These are phyloP conservation scores for Metschnikowia noctiluminum DNA, from an alignment of 805 yeast species.

Conservation along the genomic window DNA sequence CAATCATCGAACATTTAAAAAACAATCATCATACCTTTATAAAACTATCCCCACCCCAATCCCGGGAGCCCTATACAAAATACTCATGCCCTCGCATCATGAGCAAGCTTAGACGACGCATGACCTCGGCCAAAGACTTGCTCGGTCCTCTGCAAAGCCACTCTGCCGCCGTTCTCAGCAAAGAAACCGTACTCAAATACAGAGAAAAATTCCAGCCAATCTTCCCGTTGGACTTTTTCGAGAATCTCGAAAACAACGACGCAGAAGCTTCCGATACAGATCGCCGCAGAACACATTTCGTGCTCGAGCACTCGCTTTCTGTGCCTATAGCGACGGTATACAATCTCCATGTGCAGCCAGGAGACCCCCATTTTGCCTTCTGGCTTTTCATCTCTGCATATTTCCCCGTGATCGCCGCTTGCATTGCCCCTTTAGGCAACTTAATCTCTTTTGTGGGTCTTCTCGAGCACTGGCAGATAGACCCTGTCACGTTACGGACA, in stretches of 20 bases:
- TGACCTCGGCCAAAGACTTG: slow-evolving; percentile 9
- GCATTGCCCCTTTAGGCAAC: slow-evolving; percentile 76
- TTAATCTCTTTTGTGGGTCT: slow-evolving; percentile 70
- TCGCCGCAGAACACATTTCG: slow-evolving; percentile 12
- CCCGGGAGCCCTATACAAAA: too few relatives aligned
- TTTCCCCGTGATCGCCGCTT: slow-evolving; percentile 73
- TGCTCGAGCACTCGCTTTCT: slow-evolving; percentile 28
- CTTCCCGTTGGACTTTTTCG: slow-evolving; percentile 8
- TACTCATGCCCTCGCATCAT: not conserved
- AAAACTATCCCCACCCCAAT: too few relatives aligned
- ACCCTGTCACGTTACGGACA: slow-evolving; percentile 20
- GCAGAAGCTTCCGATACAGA: slow-evolving; percentile 5
- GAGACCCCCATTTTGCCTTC: slow-evolving; percentile 31
- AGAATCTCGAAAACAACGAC: slow-evolving; percentile 1
- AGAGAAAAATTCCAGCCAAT: slow-evolving; percentile 16
- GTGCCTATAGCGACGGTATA: slow-evolving; percentile 33
- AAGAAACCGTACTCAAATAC: slow-evolving; percentile 12
- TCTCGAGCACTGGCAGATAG: slow-evolving; percentile 61
- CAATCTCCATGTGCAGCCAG: slow-evolving; percentile 33
- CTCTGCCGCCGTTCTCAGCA: slow-evolving; percentile 3
- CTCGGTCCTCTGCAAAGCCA: slow-evolving; percentile 8
- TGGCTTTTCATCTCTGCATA: slow-evolving; percentile 71
- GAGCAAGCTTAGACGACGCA: slow-evolving; percentile 6
- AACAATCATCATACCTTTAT: too few relatives aligned
- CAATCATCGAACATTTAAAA: too few relatives aligned